Evolutionary conservation across 2,329 filamentous ascomycete species (phyloP).

Genomic region (Trichoderma simmonsii): DNA sequence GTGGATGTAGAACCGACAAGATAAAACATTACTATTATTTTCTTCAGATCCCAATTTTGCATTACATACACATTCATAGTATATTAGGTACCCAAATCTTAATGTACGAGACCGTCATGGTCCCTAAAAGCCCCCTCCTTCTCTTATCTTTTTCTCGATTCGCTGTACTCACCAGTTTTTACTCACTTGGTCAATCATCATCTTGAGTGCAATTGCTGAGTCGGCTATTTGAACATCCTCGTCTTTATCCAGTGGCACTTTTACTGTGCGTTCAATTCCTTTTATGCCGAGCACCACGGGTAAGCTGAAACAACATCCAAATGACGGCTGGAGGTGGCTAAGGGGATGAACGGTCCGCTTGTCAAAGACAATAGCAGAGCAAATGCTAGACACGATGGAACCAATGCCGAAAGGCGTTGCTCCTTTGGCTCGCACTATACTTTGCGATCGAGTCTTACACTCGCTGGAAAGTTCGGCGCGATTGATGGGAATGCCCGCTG

Average conservation of each 20-base stretch:
- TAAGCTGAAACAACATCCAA: conserved; percentile 48
- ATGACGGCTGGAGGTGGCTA: conserved; percentile 47
- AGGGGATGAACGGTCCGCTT: conserved; percentile 44
- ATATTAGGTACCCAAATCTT: neutral
- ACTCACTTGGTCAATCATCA: neutral
- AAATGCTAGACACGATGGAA: conserved; percentile 46
- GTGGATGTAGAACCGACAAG: neutral
- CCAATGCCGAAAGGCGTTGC: conserved; percentile 50
- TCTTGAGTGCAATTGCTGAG: neutral
- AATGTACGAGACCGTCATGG: neutral
- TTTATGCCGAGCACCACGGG: conserved; percentile 47
- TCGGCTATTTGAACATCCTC: neutral
- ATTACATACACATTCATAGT: neutral
- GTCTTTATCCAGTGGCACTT: neutral
- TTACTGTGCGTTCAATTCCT: conserved; percentile 27
- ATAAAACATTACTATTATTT: neutral
- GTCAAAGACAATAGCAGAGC: conserved; percentile 49
- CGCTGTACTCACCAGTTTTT: neutral
- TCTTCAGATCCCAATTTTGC: neutral
- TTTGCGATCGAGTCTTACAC: conserved; percentile 36
- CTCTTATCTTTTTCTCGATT: neutral
- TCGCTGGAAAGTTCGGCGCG: conserved; percentile 39
- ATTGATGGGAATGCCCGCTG: conserved; percentile 21
- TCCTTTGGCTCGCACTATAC: conserved; percentile 49
- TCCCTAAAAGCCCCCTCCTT: neutral